A percentile compares a stretch with the other conserved stretches of the same genome.
Conservation (phyloP, 2,329 filamentous ascomycete genomes). For the Curvularia sp. region DNA sequence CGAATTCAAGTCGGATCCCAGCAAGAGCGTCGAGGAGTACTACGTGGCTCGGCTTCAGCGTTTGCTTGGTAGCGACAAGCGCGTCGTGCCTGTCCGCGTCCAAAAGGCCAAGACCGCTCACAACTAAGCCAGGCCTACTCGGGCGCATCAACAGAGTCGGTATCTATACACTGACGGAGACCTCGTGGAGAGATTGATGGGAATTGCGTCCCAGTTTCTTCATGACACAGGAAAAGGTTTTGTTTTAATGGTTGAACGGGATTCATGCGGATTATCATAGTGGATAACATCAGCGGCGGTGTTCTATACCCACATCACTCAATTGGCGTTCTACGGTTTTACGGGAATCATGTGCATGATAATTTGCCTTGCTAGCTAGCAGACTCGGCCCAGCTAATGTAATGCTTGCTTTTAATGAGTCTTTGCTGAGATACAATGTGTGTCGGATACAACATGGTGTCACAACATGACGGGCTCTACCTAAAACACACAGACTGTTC, state of each 20-base stretch:
- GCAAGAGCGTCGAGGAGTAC: slow-evolving; percentile 32
- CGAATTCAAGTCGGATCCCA: slow-evolving; percentile 28
- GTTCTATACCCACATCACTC: slow-evolving; percentile 11
- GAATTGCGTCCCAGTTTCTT: background rate
- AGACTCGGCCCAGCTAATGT: slow-evolving; percentile 1
- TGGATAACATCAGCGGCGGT: slow-evolving; percentile 1
- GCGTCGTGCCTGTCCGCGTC: slow-evolving; percentile 30
- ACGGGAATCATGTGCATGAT: background rate
- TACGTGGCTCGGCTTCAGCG: slow-evolving; percentile 36
- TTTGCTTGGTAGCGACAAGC: slow-evolving; percentile 26
- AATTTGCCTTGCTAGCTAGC: background rate
- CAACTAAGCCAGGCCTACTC: background rate
- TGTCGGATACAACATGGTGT: background rate
- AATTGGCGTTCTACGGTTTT: background rate
- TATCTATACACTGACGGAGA: background rate
- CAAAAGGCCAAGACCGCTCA: slow-evolving; percentile 6
- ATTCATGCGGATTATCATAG: background rate
- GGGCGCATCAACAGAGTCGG: background rate
- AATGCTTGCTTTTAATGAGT: slow-evolving; percentile 1
- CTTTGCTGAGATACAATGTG: background rate
- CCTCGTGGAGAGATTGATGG: background rate
- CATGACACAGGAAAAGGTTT: background rate
- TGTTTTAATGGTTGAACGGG: background rate
- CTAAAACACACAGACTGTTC: background rate
- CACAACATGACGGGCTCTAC: background rate